Percentiles rank a stretch among this genome's conserved stretches.
Conservation (phyloP, 2,329 filamentous ascomycete species). For the Xylariales sp. region DNA sequence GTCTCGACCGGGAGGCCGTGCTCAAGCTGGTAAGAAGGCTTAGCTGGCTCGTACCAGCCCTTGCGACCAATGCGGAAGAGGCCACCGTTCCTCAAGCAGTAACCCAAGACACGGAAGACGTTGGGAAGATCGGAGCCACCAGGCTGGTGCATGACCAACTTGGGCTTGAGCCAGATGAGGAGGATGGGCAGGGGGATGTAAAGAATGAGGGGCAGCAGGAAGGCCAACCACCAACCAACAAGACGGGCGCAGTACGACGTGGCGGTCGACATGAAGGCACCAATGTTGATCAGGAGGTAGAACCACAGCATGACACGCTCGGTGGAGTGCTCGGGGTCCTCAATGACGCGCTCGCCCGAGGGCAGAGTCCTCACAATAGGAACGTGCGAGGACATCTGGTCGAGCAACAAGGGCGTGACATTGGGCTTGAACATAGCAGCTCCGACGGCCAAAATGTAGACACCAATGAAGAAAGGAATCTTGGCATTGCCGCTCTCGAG, state of each 20-base stretch:
- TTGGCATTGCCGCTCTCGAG: conserved; percentile 42
- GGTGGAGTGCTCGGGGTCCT: conserved; percentile 60
- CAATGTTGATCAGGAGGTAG: conserved; percentile 50
- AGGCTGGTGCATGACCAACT: conserved; percentile 53
- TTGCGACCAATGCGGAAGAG: conserved; percentile 19
- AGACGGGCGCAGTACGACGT: conserved; percentile 48
- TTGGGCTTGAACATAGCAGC: conserved; percentile 69
- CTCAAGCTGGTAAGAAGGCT: conserved; percentile 44
- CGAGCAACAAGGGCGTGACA: conserved; percentile 64
- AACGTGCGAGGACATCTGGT: conserved; percentile 57
- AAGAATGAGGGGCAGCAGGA: conserved; percentile 40
- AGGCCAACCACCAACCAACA: conserved; percentile 43
- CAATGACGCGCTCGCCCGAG: conserved; percentile 59
- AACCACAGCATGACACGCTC: conserved; percentile 64
- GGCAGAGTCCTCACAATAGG: conserved; percentile 45
- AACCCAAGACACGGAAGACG: conserved; percentile 29
- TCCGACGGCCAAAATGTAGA: conserved; percentile 50
- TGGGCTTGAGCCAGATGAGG: conserved; percentile 52
- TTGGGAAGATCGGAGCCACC: conserved; percentile 60
- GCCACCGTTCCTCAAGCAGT: conserved; percentile 29
- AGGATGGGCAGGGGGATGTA: conserved; percentile 57
- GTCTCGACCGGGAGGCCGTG: conserved; percentile 28
- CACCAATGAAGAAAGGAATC: conserved; percentile 57
- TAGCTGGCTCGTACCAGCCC: conserved; percentile 51
- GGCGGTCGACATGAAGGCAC: conserved; percentile 43